A percentile compares a stretch with the other conserved stretches of the same genome.
Evolutionary conservation across 2,329 filamentous ascomycete genomes (phyloP).

Genomic region (Fusarium albidum): DNA sequence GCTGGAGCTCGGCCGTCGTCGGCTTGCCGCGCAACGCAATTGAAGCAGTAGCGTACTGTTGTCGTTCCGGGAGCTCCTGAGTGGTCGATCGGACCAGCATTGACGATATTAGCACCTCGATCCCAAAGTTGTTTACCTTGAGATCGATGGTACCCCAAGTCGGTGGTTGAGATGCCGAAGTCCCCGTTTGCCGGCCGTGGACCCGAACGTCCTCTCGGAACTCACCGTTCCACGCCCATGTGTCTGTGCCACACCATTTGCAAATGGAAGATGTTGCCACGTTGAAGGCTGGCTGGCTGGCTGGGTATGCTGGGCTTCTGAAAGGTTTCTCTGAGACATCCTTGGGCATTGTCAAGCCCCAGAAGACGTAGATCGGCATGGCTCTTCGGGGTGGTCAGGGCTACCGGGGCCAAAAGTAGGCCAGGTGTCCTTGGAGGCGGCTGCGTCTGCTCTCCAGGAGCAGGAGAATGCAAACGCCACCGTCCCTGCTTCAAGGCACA

Average conservation of each 20-base stretch:
- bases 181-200: slow-evolving; percentile 3
- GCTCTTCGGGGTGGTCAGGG: slow-evolving; percentile 16
- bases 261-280: slow-evolving; percentile 22
- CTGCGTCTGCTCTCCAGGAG: slow-evolving; percentile 18
- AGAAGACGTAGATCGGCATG: slow-evolving; percentile 20
- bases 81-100: neutral
- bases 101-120: slow-evolving; percentile 2
- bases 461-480: slow-evolving; percentile 38
- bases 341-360: slow-evolving; percentile 11
- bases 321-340: slow-evolving; percentile 9
- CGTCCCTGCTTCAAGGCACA: slow-evolving; percentile 25
- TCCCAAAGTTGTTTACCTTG: neutral
- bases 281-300: slow-evolving; percentile 10
- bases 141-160: slow-evolving; percentile 10
- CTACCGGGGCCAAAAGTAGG: slow-evolving; percentile 19
- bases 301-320: slow-evolving; percentile 1
- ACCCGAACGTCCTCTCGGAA: slow-evolving; percentile 7
- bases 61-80: neutral
- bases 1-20: slow-evolving; percentile 29
- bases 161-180: slow-evolving; percentile 2
- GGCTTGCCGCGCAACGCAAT: slow-evolving; percentile 23
- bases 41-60: neutral
- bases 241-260: slow-evolving; percentile 24
- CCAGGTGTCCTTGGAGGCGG: slow-evolving; percentile 9
- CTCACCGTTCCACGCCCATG: slow-evolving; percentile 17